Conservation (phyloP, 371 early-diverging fungal species). For the Funneliformis caledonium region DNA sequence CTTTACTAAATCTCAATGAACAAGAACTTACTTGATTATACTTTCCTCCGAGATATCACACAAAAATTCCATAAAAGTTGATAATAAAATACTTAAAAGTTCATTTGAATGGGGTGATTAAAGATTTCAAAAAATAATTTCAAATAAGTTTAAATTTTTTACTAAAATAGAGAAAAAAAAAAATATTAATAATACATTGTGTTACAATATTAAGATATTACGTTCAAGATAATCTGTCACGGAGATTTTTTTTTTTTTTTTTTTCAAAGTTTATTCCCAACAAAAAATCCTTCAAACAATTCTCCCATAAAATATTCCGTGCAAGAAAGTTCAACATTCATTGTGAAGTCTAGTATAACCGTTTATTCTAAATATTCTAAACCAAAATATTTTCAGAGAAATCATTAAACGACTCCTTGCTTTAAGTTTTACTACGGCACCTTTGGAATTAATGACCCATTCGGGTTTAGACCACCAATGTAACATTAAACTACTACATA, state of each 20-base stretch:
- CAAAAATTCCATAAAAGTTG: too few relatives aligned
- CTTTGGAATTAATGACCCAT: slow-evolving; percentile 42
- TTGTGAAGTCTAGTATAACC: background rate
- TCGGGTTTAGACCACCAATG: slow-evolving; percentile 67
- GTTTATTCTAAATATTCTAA: background rate
- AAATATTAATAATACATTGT: too few relatives aligned
- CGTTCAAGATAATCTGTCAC: background rate
- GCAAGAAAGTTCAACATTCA: background rate
- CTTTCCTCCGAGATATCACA: too few relatives aligned
- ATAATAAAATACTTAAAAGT: too few relatives aligned
- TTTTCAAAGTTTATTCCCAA: background rate
- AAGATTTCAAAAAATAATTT: too few relatives aligned
- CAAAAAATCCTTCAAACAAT: background rate
- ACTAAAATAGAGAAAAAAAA: too few relatives aligned
- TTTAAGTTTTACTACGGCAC: slow-evolving; percentile 28
- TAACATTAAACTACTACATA: slow-evolving; percentile 83
- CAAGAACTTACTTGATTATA: too few relatives aligned
- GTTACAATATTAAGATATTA: too few relatives aligned
- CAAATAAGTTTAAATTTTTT: too few relatives aligned
- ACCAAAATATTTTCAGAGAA: background rate
- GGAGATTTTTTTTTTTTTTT: background rate
- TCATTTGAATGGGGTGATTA: too few relatives aligned
- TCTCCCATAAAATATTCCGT: background rate
- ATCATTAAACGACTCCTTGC: background rate
- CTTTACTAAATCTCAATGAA: too few relatives aligned